Conservation (phyloP, 768 basidiomycete genomes). For the Obba rivulosa region DNA sequence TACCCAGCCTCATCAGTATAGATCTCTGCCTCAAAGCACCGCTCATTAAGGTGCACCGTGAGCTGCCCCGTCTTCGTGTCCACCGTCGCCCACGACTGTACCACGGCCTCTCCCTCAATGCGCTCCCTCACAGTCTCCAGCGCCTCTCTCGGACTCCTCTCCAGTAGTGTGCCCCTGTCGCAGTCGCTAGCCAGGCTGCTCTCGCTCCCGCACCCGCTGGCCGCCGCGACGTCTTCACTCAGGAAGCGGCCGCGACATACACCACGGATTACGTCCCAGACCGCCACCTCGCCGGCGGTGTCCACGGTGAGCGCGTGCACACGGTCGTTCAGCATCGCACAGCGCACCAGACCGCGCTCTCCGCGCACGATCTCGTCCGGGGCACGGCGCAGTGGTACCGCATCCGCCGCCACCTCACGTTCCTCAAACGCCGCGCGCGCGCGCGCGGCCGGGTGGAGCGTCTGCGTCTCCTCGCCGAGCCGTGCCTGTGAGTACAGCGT, state of each 20-base stretch:
- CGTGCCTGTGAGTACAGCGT: constrained; percentile 15
- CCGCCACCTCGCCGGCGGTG: constrained; percentile 80
- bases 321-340: constrained; percentile 79
- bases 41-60: constrained; percentile 81
- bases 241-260: constrained; percentile 68
- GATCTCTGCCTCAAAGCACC: constrained; percentile 91
- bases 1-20: constrained; percentile 91
- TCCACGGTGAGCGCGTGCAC: constrained; percentile 89
- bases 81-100: constrained; percentile 77
- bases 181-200: constrained; percentile 18
- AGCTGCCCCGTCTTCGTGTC: constrained; percentile 90
- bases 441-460: constrained; percentile 31
- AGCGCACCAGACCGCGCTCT: constrained; percentile 76
- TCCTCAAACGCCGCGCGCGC: constrained; percentile 53
- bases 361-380: constrained; percentile 76
- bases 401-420: constrained; percentile 80
- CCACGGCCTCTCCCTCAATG: constrained; percentile 92
- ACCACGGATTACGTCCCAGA: constrained; percentile 88
- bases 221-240: constrained; percentile 59
- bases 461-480: constrained; percentile 25
- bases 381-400: constrained; percentile 41
- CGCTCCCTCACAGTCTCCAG: constrained; percentile 83
- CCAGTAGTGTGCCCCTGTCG: constrained; percentile 11
- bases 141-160: constrained; percentile 70
- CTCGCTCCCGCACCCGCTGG: constrained; percentile 45